Conservation (phyloP, 2,329 filamentous ascomycete genomes). For the Trichophyton equinum region DNA sequence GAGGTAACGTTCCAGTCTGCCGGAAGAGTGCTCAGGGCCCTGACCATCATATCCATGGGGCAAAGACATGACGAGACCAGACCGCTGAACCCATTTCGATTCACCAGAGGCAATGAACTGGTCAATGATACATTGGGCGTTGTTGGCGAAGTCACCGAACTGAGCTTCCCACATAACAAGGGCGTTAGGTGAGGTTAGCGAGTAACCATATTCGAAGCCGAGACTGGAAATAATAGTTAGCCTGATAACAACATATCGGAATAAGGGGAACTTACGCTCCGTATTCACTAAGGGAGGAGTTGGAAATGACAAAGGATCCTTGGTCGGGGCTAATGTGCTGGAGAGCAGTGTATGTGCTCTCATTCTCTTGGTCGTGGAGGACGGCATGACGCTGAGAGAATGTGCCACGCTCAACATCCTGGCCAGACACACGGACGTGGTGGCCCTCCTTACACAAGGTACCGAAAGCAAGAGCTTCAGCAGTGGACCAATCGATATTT, state of each 20-base stretch:
- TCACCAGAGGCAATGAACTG: conserved; percentile 98
- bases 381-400: conserved; percentile 97
- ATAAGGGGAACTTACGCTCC: conserved; percentile 41
- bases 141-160: conserved; percentile 99
- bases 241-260: not conserved
- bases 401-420: conserved; percentile 98
- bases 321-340: conserved; percentile 83
- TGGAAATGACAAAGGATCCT: conserved; percentile 90
- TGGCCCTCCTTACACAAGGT: conserved; percentile 83
- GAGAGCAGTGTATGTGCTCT: conserved; percentile 83
- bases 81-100: conserved; percentile 97
- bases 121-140: conserved; percentile 96
- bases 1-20: conserved; percentile 90
- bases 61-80: conserved; percentile 87
- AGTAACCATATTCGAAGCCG: conserved; percentile 98
- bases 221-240: conserved; percentile 51
- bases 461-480: conserved; percentile 89
- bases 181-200: conserved; percentile 87
- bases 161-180: conserved; percentile 99
- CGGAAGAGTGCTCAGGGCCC: conserved; percentile 95
- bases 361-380: conserved; percentile 92
- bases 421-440: conserved; percentile 92
- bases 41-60: conserved; percentile 98
- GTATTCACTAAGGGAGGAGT: conserved; percentile 73
- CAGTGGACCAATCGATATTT: conserved; percentile 95